Percentiles rank a stretch among this genome's conserved stretches.
Conservation (phyloP, 1,139 yeast genomes). For the Pichia sp. region DNA sequence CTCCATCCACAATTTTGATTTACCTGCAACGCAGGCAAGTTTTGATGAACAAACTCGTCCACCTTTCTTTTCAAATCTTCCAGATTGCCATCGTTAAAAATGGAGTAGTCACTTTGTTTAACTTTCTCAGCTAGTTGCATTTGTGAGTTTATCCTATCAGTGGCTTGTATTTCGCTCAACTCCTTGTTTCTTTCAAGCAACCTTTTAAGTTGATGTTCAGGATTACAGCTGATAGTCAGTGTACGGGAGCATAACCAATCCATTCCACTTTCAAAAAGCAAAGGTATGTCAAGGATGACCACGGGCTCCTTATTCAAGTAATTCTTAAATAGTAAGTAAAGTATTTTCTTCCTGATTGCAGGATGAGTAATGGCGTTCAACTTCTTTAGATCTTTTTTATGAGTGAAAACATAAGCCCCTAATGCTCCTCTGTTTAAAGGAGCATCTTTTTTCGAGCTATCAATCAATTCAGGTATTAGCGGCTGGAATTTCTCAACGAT, state of each 20-base stretch:
- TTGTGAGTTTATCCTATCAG: slow-evolving; percentile 70
- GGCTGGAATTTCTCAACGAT: slow-evolving; percentile 58
- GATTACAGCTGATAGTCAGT: slow-evolving; percentile 62
- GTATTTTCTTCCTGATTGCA: slow-evolving; percentile 69
- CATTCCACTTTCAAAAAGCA: slow-evolving; percentile 76
- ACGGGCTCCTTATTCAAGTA: slow-evolving; percentile 48
- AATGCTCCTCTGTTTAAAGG: slow-evolving; percentile 64
- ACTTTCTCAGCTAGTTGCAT: slow-evolving; percentile 61
- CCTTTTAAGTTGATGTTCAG: slow-evolving; percentile 56
- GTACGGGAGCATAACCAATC: slow-evolving; percentile 68
- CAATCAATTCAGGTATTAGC: slow-evolving; percentile 47
- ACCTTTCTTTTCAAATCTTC: slow-evolving; percentile 47
- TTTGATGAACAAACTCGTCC: slow-evolving; percentile 40
- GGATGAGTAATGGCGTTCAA: slow-evolving; percentile 86
- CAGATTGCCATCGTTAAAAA: slow-evolving; percentile 58
- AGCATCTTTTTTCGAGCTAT: slow-evolving; percentile 37
- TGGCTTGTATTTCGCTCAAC: slow-evolving; percentile 61
- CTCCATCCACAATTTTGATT: background rate
- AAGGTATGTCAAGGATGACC: slow-evolving; percentile 84
- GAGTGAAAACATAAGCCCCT: slow-evolving; percentile 70
- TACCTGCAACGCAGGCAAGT: slow-evolving; percentile 42
- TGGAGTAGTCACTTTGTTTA: slow-evolving; percentile 56
- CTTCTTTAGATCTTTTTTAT: slow-evolving; percentile 46
- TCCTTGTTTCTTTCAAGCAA: slow-evolving; percentile 64
- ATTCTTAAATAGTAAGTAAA: slow-evolving; percentile 51